These are phyloP conservation scores for Thymus mandschuricus DNA, from an alignment of 257 asterid genomes.

Conservation along the genomic window DNA sequence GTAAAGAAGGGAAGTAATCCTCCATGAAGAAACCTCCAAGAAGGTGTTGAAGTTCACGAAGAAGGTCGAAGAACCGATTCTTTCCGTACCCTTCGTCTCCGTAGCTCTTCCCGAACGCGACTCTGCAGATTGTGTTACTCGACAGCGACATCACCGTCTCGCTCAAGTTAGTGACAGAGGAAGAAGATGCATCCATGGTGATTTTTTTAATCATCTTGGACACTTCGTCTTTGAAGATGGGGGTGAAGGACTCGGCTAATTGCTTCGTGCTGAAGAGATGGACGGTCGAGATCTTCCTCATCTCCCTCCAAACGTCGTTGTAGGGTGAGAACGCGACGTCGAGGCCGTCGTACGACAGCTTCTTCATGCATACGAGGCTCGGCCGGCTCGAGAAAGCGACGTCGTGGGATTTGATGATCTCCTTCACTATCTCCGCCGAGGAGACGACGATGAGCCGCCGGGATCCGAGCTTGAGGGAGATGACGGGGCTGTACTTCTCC, in stretches of 20 bases:
- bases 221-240: slow-evolving; percentile 25
- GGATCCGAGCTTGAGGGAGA: slow-evolving; percentile 30
- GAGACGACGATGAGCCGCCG: neutral
- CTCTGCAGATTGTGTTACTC: slow-evolving; percentile 17
- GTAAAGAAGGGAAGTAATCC: slow-evolving; percentile 37
- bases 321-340: slow-evolving; percentile 14
- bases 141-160: slow-evolving; percentile 9
- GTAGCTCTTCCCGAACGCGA: neutral
- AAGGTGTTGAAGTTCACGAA: slow-evolving; percentile 22
- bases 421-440: neutral
- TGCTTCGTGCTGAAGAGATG: slow-evolving; percentile 25
- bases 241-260: slow-evolving; percentile 1
- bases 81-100: slow-evolving; percentile 27
- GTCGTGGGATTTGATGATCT: slow-evolving; percentile 34
- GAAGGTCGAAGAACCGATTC: slow-evolving; percentile 22
- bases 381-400: slow-evolving; percentile 34
- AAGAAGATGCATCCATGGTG: neutral
- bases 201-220: slow-evolving; percentile 24
- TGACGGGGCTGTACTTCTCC: slow-evolving; percentile 28
- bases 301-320: slow-evolving; percentile 33
- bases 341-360: slow-evolving; percentile 10
- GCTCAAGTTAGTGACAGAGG: slow-evolving; percentile 9
- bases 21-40: slow-evolving; percentile 23
- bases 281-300: slow-evolving; percentile 19
- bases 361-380: neutral